These are phyloP conservation scores for Castanea sativa DNA, from an alignment of 306 rosid species.

Conservation along the genomic window DNA sequence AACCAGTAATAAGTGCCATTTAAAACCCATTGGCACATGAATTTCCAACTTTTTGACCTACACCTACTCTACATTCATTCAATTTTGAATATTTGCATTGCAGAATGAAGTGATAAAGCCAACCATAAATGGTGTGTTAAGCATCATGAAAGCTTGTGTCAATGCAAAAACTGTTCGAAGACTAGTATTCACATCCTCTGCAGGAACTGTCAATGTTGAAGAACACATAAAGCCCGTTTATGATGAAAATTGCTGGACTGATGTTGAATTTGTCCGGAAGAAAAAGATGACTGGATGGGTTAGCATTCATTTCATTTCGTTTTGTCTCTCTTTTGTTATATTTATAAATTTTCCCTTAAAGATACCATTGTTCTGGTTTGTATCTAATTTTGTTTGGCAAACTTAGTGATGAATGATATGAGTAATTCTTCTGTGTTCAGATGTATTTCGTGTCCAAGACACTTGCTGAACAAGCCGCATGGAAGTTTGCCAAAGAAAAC, in stretches of 20 bases:
- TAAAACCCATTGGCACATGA: too few relatives aligned
- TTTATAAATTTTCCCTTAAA: background rate
- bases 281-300: constrained; percentile 85
- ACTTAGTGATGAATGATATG: background rate
- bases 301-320: background rate
- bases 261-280: constrained; percentile 51
- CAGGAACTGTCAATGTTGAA: constrained; percentile 52
- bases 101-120: constrained; percentile 88
- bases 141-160: constrained; percentile 62
- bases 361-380: background rate
- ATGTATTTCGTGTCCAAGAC: constrained; percentile 84
- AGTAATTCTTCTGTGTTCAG: constrained; percentile 20
- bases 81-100: background rate
- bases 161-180: constrained; percentile 57
- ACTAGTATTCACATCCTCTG: constrained; percentile 72
- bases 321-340: background rate
- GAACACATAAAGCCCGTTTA: constrained; percentile 29
- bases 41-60: too few relatives aligned
- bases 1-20: too few relatives aligned
- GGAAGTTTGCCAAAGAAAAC: constrained; percentile 63
- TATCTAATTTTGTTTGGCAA: background rate
- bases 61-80: too few relatives aligned
- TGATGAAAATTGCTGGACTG: constrained; percentile 69
- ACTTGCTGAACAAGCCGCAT: constrained; percentile 69
- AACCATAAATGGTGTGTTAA: constrained; percentile 51